These are phyloP conservation scores for Puya raimondii DNA, from an alignment of 176 grass and related monocot species.

Conservation along the genomic window DNA sequence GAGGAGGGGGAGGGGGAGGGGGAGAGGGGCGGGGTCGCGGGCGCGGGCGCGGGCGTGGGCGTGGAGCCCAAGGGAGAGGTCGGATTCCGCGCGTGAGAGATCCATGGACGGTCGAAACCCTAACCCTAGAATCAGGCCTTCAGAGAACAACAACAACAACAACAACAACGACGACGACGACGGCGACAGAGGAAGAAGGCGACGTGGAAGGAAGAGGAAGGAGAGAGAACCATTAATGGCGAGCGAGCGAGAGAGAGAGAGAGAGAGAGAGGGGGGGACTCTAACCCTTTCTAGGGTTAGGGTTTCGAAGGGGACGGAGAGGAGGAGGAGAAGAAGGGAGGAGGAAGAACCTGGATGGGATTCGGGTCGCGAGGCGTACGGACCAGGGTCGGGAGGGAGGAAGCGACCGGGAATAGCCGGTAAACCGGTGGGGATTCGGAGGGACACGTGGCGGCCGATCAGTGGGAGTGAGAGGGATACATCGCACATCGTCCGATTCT, in stretches of 20 bases:
- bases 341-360: slow-evolving; percentile 53
- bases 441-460: not conserved
- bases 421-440: not conserved
- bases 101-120: slow-evolving; percentile 38
- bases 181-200: not conserved
- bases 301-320: not conserved
- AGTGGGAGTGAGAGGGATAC: not conserved
- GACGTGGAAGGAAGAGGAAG: not conserved
- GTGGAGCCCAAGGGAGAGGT: slow-evolving; percentile 75
- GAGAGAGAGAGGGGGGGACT: slow-evolving; percentile 5
- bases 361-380: not conserved
- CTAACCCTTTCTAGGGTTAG: slow-evolving; percentile 10
- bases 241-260: not conserved
- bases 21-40: not conserved
- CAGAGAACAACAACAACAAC: slow-evolving; percentile 11
- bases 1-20: slow-evolving; percentile 13
- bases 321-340: not conserved
- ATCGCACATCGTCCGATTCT: not conserved
- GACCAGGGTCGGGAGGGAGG: not conserved
- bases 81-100: slow-evolving; percentile 45
- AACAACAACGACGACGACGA: not conserved
- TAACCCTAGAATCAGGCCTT: slow-evolving; percentile 16
- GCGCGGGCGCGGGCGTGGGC: slow-evolving; percentile 5
- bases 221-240: slow-evolving; percentile 16
- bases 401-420: slow-evolving; percentile 18